phyloP scores from a whole-genome alignment of 2,329 filamentous ascomycete species.

The Aspergillus chevalieri region DNA sequence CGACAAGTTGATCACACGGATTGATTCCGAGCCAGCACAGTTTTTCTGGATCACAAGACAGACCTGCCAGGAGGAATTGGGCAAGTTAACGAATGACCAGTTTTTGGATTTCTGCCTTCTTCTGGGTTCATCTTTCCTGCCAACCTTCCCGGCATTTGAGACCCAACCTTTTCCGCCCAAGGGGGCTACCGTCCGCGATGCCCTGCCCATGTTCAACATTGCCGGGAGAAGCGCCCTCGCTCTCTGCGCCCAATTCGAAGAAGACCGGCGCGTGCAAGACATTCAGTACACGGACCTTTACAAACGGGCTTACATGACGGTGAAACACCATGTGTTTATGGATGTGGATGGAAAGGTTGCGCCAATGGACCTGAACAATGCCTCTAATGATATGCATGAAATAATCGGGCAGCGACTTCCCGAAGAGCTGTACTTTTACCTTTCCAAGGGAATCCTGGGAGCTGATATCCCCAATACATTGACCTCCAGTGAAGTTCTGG shows the following conservation, averaged over 20 bases:
- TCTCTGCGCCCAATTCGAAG: conserved; percentile 71
- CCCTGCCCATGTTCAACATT: conserved; percentile 67
- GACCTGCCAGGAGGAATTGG: conserved; percentile 63
- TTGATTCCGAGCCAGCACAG: conserved; percentile 52
- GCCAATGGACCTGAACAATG: conserved; percentile 64
- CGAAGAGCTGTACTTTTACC: conserved; percentile 83
- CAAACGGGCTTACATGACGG: conserved; percentile 73
- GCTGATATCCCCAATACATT: conserved; percentile 75
- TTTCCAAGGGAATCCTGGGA: conserved; percentile 75
- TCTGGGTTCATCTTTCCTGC: conserved; percentile 72
- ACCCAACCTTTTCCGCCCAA: conserved; percentile 53
- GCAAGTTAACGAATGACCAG: conserved; percentile 58
- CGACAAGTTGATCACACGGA: conserved; percentile 61
- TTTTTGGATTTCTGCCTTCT: conserved; percentile 81
- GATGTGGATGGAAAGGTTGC: conserved; percentile 69
- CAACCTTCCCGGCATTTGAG: conserved; percentile 70
- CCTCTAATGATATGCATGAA: conserved; percentile 78
- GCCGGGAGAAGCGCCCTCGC: conserved; percentile 62
- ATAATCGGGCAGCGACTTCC: conserved; percentile 87
- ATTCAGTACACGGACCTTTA: conserved; percentile 79
- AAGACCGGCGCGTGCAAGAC: conserved; percentile 66
- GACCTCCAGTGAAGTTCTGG: conserved; percentile 68
- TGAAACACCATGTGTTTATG: conserved; percentile 83
- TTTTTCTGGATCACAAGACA: conserved; percentile 62
- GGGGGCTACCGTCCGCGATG: conserved; percentile 61